phyloP scores from a whole-genome alignment of 345 rosid species.

The Sonneratia caseolaris region DNA sequence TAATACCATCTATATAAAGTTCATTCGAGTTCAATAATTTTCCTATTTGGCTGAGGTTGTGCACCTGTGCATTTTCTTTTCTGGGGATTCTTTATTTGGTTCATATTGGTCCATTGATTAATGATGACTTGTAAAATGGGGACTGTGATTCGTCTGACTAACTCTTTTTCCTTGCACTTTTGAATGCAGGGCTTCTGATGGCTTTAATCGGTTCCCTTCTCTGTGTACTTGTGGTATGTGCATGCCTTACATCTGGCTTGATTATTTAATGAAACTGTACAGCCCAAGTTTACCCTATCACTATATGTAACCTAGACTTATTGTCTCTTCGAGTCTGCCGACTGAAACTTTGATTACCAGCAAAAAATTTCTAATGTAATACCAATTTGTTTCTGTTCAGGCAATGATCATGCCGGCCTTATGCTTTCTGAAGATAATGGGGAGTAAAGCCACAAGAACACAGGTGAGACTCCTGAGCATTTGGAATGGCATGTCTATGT shows the following conservation, averaged over 20 bases:
- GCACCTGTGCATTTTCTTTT: no score
- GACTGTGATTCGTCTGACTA: no score
- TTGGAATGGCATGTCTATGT: not conserved
- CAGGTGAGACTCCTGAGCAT: constrained; percentile 31
- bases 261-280: not conserved
- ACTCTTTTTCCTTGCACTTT: constrained; percentile 14
- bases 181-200: constrained; percentile 67
- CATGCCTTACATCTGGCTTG: not conserved
- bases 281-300: not conserved
- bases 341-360: no score
- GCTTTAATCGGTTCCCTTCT: constrained; percentile 85
- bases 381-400: constrained; percentile 26
- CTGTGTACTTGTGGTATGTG: constrained; percentile 67
- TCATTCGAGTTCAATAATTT: no score
- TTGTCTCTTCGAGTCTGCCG: no score
- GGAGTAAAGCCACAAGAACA: constrained; percentile 54
- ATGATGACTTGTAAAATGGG: no score
- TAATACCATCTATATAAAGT: no score
- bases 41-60: no score
- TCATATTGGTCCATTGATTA: no score
- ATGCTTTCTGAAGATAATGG: constrained; percentile 64
- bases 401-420: constrained; percentile 68
- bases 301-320: not conserved
- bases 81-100: no score
- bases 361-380: not conserved